Conservation (phyloP, 495 filamentous ascomycete genomes). For the Xylaria nigripes region DNA sequence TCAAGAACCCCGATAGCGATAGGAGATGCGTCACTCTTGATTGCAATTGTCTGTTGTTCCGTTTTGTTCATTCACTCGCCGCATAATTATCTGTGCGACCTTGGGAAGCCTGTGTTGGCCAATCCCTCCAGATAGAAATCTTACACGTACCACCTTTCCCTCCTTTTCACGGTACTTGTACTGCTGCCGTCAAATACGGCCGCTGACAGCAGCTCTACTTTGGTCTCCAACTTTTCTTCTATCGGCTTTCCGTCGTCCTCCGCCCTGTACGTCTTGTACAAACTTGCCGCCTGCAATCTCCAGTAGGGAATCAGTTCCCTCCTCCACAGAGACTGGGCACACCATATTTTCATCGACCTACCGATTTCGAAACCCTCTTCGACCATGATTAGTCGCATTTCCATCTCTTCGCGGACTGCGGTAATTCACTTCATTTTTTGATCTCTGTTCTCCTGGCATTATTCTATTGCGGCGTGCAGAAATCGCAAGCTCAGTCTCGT, state of each 20-base stretch:
- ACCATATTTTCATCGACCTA: slow-evolving; percentile 5
- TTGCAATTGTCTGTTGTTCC: not conserved
- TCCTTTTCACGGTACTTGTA: slow-evolving; percentile 5
- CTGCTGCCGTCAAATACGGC: slow-evolving; percentile 13
- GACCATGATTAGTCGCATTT: slow-evolving; percentile 45
- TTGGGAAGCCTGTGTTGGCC: slow-evolving; percentile 9
- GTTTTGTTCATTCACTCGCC: slow-evolving; percentile 3
- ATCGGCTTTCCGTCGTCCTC: slow-evolving; percentile 12
- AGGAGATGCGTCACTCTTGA: not conserved
- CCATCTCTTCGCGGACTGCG: slow-evolving; percentile 38
- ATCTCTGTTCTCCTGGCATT: slow-evolving; percentile 25
- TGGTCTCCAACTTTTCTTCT: slow-evolving; percentile 16
- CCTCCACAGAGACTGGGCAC: slow-evolving; percentile 4
- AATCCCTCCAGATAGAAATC: slow-evolving; percentile 6
- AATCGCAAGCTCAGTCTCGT: slow-evolving; percentile 14
- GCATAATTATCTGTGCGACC: slow-evolving; percentile 8
- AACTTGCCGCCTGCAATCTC: slow-evolving; percentile 7
- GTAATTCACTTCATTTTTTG: slow-evolving; percentile 43
- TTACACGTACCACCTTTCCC: slow-evolving; percentile 2
- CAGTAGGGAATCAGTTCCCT: slow-evolving; percentile 1
- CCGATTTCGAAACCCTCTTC: slow-evolving; percentile 19
- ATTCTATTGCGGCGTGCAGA: slow-evolving; percentile 14
- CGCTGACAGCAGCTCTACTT: slow-evolving; percentile 21
- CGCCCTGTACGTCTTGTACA: slow-evolving; percentile 3
- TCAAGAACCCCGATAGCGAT: not conserved